These are phyloP conservation scores for Aurantiochytrium sp. DNA, from an alignment of 108 stramenopile species.

Conservation along the genomic window DNA sequence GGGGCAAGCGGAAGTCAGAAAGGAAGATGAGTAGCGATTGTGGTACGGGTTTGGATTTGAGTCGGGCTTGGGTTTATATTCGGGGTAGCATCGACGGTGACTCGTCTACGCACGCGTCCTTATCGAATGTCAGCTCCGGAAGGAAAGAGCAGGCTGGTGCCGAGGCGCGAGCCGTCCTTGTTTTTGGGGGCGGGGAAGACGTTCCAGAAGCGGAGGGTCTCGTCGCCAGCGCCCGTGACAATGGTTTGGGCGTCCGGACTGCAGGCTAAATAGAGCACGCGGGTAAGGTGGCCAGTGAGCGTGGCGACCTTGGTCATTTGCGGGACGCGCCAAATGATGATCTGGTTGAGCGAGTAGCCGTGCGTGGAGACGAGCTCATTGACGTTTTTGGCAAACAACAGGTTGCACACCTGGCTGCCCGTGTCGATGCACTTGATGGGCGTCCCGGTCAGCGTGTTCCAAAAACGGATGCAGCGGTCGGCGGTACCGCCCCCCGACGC, in stretches of 20 bases:
- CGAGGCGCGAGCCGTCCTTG: slow-evolving; percentile 36
- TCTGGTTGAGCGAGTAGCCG: slow-evolving; percentile 86
- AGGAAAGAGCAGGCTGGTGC: slow-evolving; percentile 41
- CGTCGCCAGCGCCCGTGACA: slow-evolving; percentile 98
- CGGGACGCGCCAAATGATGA: slow-evolving; percentile 74
- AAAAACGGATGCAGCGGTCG: slow-evolving; percentile 93
- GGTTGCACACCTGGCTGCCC: slow-evolving; percentile 93
- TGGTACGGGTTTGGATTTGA: too few species aligned
- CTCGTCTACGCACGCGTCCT: too few species aligned
- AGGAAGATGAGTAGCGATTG: too few species aligned
- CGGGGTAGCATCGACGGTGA: too few species aligned
- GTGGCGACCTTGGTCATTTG: slow-evolving; percentile 91
- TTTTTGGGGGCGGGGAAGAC: slow-evolving; percentile 81
- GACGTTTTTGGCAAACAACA: slow-evolving; percentile 90
- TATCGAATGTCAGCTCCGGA: slow-evolving; percentile 43
- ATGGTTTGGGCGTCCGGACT: slow-evolving; percentile 93
- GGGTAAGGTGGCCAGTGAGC: slow-evolving; percentile 88
- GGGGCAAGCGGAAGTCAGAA: too few species aligned
- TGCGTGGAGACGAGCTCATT: slow-evolving; percentile 97
- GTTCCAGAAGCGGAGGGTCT: slow-evolving; percentile 97
- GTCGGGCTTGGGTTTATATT: too few species aligned
- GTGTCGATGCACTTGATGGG: slow-evolving; percentile 85
- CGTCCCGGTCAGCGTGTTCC: slow-evolving; percentile 85
- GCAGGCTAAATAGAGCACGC: slow-evolving; percentile 92
- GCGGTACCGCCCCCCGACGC: slow-evolving; percentile 97